Conservation (phyloP, 2,329 filamentous ascomycete genomes). For the Cercospora sojina region DNA sequence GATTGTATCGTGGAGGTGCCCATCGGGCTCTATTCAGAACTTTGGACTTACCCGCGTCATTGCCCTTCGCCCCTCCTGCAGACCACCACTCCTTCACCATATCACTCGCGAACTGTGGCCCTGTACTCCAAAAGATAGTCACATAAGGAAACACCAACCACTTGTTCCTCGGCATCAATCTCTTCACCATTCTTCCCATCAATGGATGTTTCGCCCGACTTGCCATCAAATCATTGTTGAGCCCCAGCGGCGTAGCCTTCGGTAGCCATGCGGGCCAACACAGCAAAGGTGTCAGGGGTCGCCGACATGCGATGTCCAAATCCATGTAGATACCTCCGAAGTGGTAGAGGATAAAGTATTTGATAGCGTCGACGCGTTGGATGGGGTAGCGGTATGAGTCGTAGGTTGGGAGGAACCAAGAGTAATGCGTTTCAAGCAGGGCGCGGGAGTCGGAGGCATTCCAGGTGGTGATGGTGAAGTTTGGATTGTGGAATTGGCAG, state of each 20-base stretch:
- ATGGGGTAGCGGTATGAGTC: constrained; percentile 72
- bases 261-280: constrained; percentile 66
- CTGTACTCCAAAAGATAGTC: constrained; percentile 37
- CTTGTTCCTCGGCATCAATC: constrained; percentile 21
- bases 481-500: constrained; percentile 21
- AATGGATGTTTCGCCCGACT: constrained; percentile 29
- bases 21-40: background rate
- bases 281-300: constrained; percentile 62
- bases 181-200: constrained; percentile 26
- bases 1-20: background rate
- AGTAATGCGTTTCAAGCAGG: constrained; percentile 23
- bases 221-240: constrained; percentile 74
- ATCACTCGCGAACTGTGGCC: constrained; percentile 34
- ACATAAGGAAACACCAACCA: constrained; percentile 33
- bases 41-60: background rate
- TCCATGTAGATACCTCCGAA: constrained; percentile 79
- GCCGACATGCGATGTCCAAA: constrained; percentile 67
- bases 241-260: constrained; percentile 67
- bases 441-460: constrained; percentile 18
- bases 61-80: background rate
- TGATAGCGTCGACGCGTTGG: constrained; percentile 69
- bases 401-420: constrained; percentile 55
- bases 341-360: constrained; percentile 72
- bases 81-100: constrained; percentile 31
- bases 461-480: constrained; percentile 23